Conservation (phyloP, 805 yeast species). For the Metschnikowia rubicola region DNA sequence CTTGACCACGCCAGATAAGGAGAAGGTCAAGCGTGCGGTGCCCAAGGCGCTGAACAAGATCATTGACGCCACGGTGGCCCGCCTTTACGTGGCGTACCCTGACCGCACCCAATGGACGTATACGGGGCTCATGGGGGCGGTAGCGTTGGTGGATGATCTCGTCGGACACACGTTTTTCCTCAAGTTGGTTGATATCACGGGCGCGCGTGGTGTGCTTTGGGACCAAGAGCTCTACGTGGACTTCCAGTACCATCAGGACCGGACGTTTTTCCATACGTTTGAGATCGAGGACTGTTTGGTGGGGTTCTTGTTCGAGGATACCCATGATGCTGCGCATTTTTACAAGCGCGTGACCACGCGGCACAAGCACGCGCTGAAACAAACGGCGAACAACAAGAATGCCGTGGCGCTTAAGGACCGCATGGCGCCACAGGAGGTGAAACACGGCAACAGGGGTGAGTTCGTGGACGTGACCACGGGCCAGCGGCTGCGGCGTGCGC, state of each 20-base stretch:
- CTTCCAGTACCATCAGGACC: slow-evolving; percentile 87
- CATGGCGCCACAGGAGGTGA: slow-evolving; percentile 21
- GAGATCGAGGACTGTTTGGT: slow-evolving; percentile 87
- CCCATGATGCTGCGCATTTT: slow-evolving; percentile 82
- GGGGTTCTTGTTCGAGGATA: slow-evolving; percentile 87
- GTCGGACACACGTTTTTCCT: slow-evolving; percentile 93
- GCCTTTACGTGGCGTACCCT: slow-evolving; percentile 88
- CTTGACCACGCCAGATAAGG: slow-evolving; percentile 62
- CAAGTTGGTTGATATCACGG: slow-evolving; percentile 81
- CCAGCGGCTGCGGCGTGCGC: slow-evolving; percentile 53
- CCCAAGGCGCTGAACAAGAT: slow-evolving; percentile 88
- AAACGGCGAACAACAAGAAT: slow-evolving; percentile 79
- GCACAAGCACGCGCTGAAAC: slow-evolving; percentile 82
- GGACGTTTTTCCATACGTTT: slow-evolving; percentile 91
- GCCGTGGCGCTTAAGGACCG: slow-evolving; percentile 74
- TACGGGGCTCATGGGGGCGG: slow-evolving; percentile 88
- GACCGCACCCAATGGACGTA: slow-evolving; percentile 75
- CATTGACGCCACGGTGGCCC: slow-evolving; percentile 85
- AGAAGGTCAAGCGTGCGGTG: slow-evolving; percentile 80
- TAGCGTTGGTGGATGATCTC: slow-evolving; percentile 82
- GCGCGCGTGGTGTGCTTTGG: slow-evolving; percentile 88
- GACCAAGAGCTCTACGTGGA: slow-evolving; percentile 92
- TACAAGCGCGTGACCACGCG: slow-evolving; percentile 69
- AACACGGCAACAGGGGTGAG: slow-evolving; percentile 67
- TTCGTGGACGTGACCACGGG: slow-evolving; percentile 44